Evolutionary conservation across 2,329 filamentous ascomycete genomes (phyloP).

Genomic region (Bipolaris sorokiniana): DNA sequence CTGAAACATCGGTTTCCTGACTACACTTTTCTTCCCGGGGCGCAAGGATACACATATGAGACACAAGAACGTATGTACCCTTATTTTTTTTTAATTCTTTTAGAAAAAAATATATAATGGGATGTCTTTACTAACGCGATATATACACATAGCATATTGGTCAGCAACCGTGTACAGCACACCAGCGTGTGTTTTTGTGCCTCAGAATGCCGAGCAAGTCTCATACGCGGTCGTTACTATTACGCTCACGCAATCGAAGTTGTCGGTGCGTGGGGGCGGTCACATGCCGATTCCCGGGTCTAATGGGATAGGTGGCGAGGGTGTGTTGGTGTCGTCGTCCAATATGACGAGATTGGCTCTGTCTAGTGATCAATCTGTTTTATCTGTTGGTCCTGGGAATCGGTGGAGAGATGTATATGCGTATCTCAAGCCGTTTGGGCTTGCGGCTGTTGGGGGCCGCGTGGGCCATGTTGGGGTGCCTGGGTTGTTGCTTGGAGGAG

Average conservation of each 20-base stretch:
- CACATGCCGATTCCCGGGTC: conserved; percentile 32
- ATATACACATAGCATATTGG: conserved; percentile 14
- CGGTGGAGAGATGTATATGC: conserved; percentile 41
- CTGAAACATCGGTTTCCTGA: neutral
- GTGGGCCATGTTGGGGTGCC: conserved; percentile 40
- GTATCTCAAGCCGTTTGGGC: conserved; percentile 25
- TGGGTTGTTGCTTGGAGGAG: conserved; percentile 37
- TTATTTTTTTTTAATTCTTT: no score
- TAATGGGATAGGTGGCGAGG: conserved; percentile 23
- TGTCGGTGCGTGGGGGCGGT: conserved; percentile 32
- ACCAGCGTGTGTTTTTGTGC: conserved; percentile 32
- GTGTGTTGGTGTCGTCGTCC: conserved; percentile 24
- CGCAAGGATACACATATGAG: neutral
- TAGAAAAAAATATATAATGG: no score
- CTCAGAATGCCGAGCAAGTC: conserved; percentile 25
- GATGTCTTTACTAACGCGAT: neutral
- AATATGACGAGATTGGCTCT: conserved; percentile 31
- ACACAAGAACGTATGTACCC: neutral
- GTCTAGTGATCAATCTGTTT: conserved; percentile 28
- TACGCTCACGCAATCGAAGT: conserved; percentile 17
- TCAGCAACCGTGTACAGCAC: conserved; percentile 15
- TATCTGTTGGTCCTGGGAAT: conserved; percentile 39
- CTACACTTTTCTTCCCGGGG: neutral
- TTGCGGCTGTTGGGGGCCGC: conserved; percentile 38
- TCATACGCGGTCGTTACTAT: conserved; percentile 24